Base-by-base conservation (phyloP, 768 basidiomycete genomes). In the Leccinum incarnatum region DNA sequence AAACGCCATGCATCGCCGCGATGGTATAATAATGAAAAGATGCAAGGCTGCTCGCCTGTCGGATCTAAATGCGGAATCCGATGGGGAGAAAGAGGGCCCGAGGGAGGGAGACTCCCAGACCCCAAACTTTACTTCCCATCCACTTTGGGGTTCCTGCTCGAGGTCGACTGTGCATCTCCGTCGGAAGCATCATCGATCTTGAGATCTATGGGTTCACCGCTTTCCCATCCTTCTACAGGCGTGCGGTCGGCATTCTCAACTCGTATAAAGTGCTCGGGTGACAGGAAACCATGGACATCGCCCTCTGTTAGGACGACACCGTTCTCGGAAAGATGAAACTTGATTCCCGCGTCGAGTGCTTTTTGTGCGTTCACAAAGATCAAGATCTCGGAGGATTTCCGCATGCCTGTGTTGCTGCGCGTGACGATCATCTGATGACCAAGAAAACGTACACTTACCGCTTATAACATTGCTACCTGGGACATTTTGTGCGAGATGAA, bases 261-360 rank as follows among this genome's bases (percentile, higher is more conserved):
- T 15, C 82, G 79, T 17, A 74, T 63, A 74, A 97, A 98, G 67
- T 84, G 90, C 25, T 82, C 74, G 4, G 84, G 79, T 1, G 74
- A 66, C 12, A 96, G 67, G 56, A 83, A 77, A 0, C 94, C 93
- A 3, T 69, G 66, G 45, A 77, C 78, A 59, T 93, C 78, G 1
- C 96, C 96, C 52, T 85, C 86, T 0, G 92, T 93, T 1, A 98
- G 81, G 11, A 98, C 81, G 19, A 98, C 95, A 2, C 92, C 93
- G 62, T 98, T 98, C 3, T 83, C 77, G 2, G 93, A 95, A 2
- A 93, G 72, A 72, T 83, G 87, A 59, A 98, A 91, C 55, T 80
- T 77, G 71, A 91, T 77, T 1, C 89, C 91, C 2, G 81, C 81
- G 25, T 82, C 79, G 49, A 91, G 74, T 0, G 88, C 89, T 62